phyloP scores from a whole-genome alignment of 805 yeast genomes.

The Jamesozyma gamospora region DNA sequence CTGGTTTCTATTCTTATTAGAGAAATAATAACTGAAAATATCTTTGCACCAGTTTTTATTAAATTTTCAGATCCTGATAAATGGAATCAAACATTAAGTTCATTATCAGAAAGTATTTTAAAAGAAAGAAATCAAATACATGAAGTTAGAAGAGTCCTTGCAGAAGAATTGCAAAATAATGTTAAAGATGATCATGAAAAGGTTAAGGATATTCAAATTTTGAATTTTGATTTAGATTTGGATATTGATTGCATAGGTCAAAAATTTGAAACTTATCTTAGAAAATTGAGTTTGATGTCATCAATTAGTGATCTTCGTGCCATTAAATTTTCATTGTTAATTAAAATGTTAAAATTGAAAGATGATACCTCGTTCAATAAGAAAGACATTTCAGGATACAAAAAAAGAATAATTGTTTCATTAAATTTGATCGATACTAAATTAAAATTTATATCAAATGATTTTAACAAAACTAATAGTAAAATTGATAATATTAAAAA shows the following conservation, averaged over 20 bases:
- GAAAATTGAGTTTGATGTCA: conserved; percentile 14
- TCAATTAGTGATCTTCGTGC: conserved; percentile 12
- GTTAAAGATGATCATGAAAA: not conserved
- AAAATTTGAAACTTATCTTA: conserved; percentile 23
- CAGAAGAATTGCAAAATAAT: conserved; percentile 42
- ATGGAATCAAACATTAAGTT: conserved; percentile 57
- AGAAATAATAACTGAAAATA: conserved; percentile 53
- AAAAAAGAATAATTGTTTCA: conserved; percentile 16
- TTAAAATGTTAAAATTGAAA: conserved; percentile 12
- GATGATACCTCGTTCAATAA: conserved; percentile 1
- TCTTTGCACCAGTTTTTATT: conserved; percentile 41
- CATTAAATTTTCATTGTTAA: conserved; percentile 11
- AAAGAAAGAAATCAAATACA: conserved; percentile 69
- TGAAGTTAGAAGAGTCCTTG: conserved; percentile 57
- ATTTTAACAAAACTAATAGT: not conserved
- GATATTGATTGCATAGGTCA: conserved; percentile 7
- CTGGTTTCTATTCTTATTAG: conserved; percentile 42
- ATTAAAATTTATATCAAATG: conserved; percentile 5
- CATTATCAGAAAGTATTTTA: conserved; percentile 50
- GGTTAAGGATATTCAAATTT: not conserved
- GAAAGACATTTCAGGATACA: conserved; percentile 3
- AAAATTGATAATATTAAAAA: not conserved
- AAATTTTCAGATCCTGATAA: conserved; percentile 65
- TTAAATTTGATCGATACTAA: conserved; percentile 22
- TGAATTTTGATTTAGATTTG: conserved; percentile 7